Conservation (phyloP, 176 grass and related monocot genomes). For the Thinopyrum elongatum region DNA sequence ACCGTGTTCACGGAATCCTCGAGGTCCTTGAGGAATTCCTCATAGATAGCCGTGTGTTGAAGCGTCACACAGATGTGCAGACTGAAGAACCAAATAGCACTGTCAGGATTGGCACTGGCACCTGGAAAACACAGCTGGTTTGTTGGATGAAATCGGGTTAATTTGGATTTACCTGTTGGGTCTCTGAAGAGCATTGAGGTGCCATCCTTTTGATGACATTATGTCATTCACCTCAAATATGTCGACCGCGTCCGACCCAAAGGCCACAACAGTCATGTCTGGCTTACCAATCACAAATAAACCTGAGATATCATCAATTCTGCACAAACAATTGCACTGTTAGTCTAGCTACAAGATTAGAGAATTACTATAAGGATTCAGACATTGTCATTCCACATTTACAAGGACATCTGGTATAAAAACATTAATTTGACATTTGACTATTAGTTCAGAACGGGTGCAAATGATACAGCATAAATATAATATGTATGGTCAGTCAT, state of each 20-base stretch:
- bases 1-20: slow-evolving; percentile 63
- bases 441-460: not conserved
- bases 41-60: slow-evolving; percentile 53
- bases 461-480: not conserved
- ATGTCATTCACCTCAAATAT: slow-evolving; percentile 99
- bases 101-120: not conserved
- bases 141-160: not conserved
- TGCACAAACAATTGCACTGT: slow-evolving; percentile 27
- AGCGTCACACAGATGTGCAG: slow-evolving; percentile 96
- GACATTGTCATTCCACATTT: not conserved
- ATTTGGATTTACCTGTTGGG: slow-evolving; percentile 43
- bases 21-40: slow-evolving; percentile 76
- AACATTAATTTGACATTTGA: slow-evolving; percentile 11
- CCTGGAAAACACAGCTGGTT: not conserved
- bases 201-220: slow-evolving; percentile 96
- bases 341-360: not conserved
- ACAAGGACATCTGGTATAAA: not conserved
- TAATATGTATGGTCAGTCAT: not conserved
- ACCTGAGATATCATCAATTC: slow-evolving; percentile 76
- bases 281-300: slow-evolving; percentile 89
- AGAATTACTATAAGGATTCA: not conserved
- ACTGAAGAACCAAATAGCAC: slow-evolving; percentile 39
- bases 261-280: slow-evolving; percentile 85
- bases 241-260: slow-evolving; percentile 64
- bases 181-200: slow-evolving; percentile 85